These are phyloP conservation scores for Sesbania bispinosa DNA, from an alignment of 306 rosid genomes.

Conservation along the genomic window DNA sequence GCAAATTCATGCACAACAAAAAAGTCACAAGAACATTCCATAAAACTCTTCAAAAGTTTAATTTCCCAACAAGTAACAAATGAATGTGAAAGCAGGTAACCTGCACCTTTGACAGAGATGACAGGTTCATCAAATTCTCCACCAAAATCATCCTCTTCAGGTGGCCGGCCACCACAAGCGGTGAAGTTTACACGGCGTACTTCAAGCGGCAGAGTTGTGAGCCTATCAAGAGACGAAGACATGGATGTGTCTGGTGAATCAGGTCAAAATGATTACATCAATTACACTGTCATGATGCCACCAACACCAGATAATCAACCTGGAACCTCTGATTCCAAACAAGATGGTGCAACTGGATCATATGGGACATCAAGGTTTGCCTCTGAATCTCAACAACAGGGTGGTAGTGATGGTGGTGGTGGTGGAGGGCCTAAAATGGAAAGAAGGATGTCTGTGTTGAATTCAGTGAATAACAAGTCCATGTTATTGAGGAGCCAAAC, in stretches of 20 bases:
- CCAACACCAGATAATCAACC: slow-evolving; percentile 88
- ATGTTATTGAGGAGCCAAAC: slow-evolving; percentile 77
- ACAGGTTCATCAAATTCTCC: slow-evolving; percentile 35
- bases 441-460: slow-evolving; percentile 63
- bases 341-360: slow-evolving; percentile 27
- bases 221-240: slow-evolving; percentile 69
- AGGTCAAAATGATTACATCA: slow-evolving; percentile 56
- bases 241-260: slow-evolving; percentile 53
- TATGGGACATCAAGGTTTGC: slow-evolving; percentile 16
- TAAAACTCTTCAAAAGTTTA: neutral
- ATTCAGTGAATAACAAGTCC: slow-evolving; percentile 56
- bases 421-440: slow-evolving; percentile 43
- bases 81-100: neutral
- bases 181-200: slow-evolving; percentile 60
- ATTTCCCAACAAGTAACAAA: neutral
- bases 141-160: slow-evolving; percentile 38
- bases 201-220: slow-evolving; percentile 57
- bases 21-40: neutral
- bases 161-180: slow-evolving; percentile 40
- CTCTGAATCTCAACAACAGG: slow-evolving; percentile 1
- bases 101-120: slow-evolving; percentile 5
- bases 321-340: slow-evolving; percentile 36
- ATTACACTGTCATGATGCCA: slow-evolving; percentile 85
- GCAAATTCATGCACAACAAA: neutral
- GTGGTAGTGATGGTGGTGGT: neutral